Base-by-base conservation (phyloP, 441 rosid species). In the Mallotus repandus region DNA sequence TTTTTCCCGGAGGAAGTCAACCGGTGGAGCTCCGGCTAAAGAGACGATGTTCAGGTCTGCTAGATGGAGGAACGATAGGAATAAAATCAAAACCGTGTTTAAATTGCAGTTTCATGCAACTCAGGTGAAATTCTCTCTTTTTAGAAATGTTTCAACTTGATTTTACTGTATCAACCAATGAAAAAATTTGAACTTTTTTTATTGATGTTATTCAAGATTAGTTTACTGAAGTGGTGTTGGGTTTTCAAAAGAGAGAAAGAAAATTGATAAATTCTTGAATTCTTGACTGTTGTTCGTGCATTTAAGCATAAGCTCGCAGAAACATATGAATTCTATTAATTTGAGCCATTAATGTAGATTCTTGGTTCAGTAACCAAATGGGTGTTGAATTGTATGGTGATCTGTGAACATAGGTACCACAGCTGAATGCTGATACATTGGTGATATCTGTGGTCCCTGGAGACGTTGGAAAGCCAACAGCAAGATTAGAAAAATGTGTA, bases 51-150 rank as follows among this genome's bases (percentile, higher is more conserved):
- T 94, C 84, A 82, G 79, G 85, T 78, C 98, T 53, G 89, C 84
- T 78, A 84, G 93, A 82, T 88, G 97, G 97, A 82, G 95, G 79
- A 83, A 79, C 72, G 95, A 94, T 65, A 90, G 82, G 92, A 86
- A 85, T 86, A 89, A 77, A 89, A 82, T 90, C 86, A 92, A 86
- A 82, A 86, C 83, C 12, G 88, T 86, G 45, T 90, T 92, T 86
- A 90, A 87, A 79, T 80, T 94, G 68, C 91, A 87, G 89, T 92
- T 94, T 75, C 91, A 87, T 66, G 91, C 88, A 50, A 89, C 93
- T 85, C 93, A 89, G 87, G 97, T 90, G 32, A 80, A 7, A 53
- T 10, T 8, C 12, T 11, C 32, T 29, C 32, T 29, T 29, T 29
- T 29, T 29, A 29, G 32, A 29, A 29, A 29, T 29, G 32, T 29